phyloP scores from a whole-genome alignment of 176 grass and related monocot genomes.

The Oropetium thomaeum region DNA sequence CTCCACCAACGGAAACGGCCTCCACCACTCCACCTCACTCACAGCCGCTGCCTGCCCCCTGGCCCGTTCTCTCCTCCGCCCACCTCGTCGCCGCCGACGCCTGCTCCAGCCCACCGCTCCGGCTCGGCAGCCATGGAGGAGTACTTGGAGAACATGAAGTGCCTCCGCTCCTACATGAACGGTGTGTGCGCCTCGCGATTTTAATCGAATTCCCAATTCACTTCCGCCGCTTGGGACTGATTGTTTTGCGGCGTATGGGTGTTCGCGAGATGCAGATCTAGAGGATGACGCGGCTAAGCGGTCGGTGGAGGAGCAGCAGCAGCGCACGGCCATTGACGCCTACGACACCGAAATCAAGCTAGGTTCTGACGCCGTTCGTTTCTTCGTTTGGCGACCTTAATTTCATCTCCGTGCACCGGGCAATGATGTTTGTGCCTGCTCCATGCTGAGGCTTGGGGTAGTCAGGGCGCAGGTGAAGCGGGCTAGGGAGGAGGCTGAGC shows the following conservation, averaged over 20 bases:
- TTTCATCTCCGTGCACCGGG: neutral
- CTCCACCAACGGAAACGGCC: no score
- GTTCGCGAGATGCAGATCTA: constrained; percentile 44
- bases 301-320: constrained; percentile 81
- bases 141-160: constrained; percentile 82
- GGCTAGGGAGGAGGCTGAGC: constrained; percentile 38
- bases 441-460: constrained; percentile 10
- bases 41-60: constrained; percentile 7
- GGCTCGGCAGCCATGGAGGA: constrained; percentile 60
- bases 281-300: constrained; percentile 79
- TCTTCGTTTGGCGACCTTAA: neutral
- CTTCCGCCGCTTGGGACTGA: neutral
- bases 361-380: constrained; percentile 33
- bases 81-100: neutral
- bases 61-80: neutral
- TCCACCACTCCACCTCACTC: no score
- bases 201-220: neutral
- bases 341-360: constrained; percentile 48
- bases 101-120: neutral
- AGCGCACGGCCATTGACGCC: constrained; percentile 58
- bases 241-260: neutral
- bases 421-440: neutral
- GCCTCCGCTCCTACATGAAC: constrained; percentile 70
- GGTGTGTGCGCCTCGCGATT: constrained; percentile 38
- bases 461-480: constrained; percentile 60